Percentiles rank a stretch among this genome's conserved stretches.
Evolutionary conservation across 371 early-diverging fungal species (phyloP).

Genomic region (Amoeboradix gromovi): DNA sequence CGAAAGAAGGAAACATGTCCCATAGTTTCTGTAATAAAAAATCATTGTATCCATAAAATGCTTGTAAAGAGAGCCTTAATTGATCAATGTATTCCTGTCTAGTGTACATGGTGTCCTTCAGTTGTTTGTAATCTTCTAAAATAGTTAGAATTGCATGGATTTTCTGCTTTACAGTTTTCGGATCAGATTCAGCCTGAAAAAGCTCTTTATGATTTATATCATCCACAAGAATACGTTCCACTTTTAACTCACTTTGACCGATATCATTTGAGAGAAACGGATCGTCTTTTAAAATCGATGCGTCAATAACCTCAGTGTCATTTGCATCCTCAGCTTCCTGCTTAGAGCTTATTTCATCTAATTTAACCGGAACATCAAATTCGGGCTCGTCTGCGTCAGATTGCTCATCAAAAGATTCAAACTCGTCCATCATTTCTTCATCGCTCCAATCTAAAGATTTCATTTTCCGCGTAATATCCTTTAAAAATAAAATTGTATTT

Average conservation of each 20-base stretch:
- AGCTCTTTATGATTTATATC: not conserved
- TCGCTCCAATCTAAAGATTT: not conserved
- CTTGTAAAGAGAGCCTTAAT: constrained; percentile 49
- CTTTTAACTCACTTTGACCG: not conserved
- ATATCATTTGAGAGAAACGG: not conserved
- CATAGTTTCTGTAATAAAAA: constrained; percentile 52
- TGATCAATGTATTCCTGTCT: constrained; percentile 56
- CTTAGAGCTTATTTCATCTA: too few species aligned
- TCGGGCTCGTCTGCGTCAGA: not conserved
- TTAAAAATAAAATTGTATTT: too few species aligned
- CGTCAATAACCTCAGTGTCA: not conserved
- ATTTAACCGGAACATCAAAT: not conserved
- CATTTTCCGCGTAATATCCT: too few species aligned
- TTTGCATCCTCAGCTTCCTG: not conserved
- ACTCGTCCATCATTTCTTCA: not conserved
- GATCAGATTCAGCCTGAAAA: not conserved
- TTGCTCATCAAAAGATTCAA: not conserved
- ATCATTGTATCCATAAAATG: constrained; percentile 82
- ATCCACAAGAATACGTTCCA: not conserved
- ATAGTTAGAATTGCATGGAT: not conserved
- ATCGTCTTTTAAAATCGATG: not conserved
- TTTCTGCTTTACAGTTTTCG: not conserved
- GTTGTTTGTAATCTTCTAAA: not conserved
- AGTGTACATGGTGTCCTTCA: constrained; percentile 7
- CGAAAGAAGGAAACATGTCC: constrained; percentile 26